Conservation (phyloP, 805 yeast genomes). For the Kuraishia ogatae region DNA sequence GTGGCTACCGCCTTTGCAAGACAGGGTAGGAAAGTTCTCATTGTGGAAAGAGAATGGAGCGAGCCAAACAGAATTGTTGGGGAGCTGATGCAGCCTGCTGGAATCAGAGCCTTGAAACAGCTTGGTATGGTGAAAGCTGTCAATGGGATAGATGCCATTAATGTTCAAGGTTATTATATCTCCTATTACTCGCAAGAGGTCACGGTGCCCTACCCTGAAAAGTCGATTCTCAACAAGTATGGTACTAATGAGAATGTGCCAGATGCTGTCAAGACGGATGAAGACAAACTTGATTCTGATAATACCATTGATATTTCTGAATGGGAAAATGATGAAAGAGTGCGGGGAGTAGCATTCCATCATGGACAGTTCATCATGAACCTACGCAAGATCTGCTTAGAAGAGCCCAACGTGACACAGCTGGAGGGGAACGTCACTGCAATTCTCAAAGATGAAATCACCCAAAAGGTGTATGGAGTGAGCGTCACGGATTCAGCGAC, state of each 20-base stretch:
- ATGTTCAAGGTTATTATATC: slow-evolving; percentile 74
- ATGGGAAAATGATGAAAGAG: slow-evolving; percentile 52
- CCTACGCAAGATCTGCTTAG: slow-evolving; percentile 59
- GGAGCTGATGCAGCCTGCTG: slow-evolving; percentile 94
- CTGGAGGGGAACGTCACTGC: slow-evolving; percentile 79
- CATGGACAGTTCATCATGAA: slow-evolving; percentile 84
- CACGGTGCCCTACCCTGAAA: slow-evolving; percentile 63
- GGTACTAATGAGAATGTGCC: slow-evolving; percentile 26
- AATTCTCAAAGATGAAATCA: slow-evolving; percentile 43
- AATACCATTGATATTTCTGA: slow-evolving; percentile 37
- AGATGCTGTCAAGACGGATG: slow-evolving; percentile 46
- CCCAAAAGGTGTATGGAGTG: slow-evolving; percentile 65
- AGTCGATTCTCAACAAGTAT: slow-evolving; percentile 32
- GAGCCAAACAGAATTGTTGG: slow-evolving; percentile 97
- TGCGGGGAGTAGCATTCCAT: slow-evolving; percentile 80
- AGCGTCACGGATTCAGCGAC: slow-evolving; percentile 37
- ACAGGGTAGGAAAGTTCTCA: slow-evolving; percentile 76
- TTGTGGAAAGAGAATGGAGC: slow-evolving; percentile 82
- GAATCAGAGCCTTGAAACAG: slow-evolving; percentile 74
- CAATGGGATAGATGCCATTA: slow-evolving; percentile 69
- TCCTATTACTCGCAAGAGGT: slow-evolving; percentile 53
- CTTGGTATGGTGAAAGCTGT: slow-evolving; percentile 76
- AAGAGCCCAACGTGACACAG: slow-evolving; percentile 67
- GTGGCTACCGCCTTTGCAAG: slow-evolving; percentile 85
- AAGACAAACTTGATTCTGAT: slow-evolving; percentile 34